A percentile compares a stretch with the other conserved stretches of the same genome.
phyloP scores from a whole-genome alignment of 177 flowering plant species.

The Tripterygium wilfordii region DNA sequence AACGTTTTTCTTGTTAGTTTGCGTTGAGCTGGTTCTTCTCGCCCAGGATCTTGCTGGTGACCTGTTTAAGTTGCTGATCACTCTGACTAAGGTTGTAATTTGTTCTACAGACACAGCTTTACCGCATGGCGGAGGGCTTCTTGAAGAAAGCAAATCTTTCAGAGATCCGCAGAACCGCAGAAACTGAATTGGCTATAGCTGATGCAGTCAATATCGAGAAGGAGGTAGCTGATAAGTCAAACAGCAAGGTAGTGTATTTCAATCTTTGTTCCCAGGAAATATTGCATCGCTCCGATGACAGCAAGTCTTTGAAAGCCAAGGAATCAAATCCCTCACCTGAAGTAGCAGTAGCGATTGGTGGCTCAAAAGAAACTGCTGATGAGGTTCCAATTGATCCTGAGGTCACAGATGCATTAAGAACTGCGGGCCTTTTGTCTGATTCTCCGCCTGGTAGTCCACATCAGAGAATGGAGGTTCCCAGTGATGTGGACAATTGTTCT shows the following conservation, averaged over 20 bases:
- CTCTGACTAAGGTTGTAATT: too few species aligned
- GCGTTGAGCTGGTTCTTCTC: too few species aligned
- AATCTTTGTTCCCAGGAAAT: slow-evolving; percentile 87
- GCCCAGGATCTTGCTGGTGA: too few species aligned
- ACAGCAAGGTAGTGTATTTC: slow-evolving; percentile 78
- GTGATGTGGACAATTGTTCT: slow-evolving; percentile 19
- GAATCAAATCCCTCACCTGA: slow-evolving; percentile 22
- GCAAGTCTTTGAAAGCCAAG: slow-evolving; percentile 10
- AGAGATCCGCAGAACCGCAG: slow-evolving; percentile 65
- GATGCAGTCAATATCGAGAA: slow-evolving; percentile 92
- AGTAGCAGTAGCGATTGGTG: slow-evolving; percentile 16
- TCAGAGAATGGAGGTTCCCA: slow-evolving; percentile 13
- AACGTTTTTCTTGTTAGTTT: too few species aligned
- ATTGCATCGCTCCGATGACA: slow-evolving; percentile 31
- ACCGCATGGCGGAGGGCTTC: slow-evolving; percentile 76
- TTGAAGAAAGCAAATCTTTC: slow-evolving; percentile 64
- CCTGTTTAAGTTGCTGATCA: too few species aligned
- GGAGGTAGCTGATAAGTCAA: slow-evolving; percentile 70
- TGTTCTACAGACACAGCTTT: slow-evolving; percentile 71
- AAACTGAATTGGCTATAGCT: slow-evolving; percentile 88
- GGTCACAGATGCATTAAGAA: slow-evolving; percentile 59
- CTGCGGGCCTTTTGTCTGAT: slow-evolving; percentile 81
- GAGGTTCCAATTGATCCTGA: slow-evolving; percentile 29
- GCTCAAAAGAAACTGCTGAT: slow-evolving; percentile 15
- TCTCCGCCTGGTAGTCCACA: slow-evolving; percentile 81